Evolutionary conservation across 1,139 yeast species (phyloP), one percentile per base, ranked within the genome.

Genomic region (Yamadazyma oceani): DNA sequence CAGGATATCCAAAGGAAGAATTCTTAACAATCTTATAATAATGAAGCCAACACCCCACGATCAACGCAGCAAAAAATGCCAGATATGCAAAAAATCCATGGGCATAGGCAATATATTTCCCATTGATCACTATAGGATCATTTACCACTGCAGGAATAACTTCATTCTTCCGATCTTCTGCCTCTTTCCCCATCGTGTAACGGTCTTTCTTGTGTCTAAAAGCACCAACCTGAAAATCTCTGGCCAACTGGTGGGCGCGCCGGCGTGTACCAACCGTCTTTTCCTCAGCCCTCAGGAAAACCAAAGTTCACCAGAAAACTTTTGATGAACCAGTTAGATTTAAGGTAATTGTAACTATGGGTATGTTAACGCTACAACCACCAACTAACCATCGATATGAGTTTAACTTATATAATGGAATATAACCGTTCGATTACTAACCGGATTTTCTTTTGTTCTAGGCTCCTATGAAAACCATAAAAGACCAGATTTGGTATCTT

Each of bases 1-100:
- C 94, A 1, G 98, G 98, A 56, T 87, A 92, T 0, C 96, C 95
- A 55, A 71, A 90, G 45, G 80, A 78, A 32, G 92, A 84, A 58
- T 92, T 92, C 52, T 82, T 72, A 10, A 92, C 96, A 54, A 92
- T 92, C 58, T 92, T 90, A 44, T 84, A 68, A 59, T 82, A 89
- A 60, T 89, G 97, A 12, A 89, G 69, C 42, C 68, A 68, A 47
- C 78, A 78, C 4, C 96, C 97, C 26, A 85, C 80, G 0, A 72
- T 59, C 26, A 89, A 69, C 2, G 97, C 96, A 0, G 81, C 75
- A 5, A 84, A 35, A 54, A 89, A 89, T 1, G 96, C 95, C 16
- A 77, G 56, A 13, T 73, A 67, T 1, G 96, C 92, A 57, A 82
- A 81, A 0, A 76, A 45, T 0, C 90, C 73, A 57, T 89, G 97